Evolutionary conservation across 306 rosid species (phyloP), one percentile per base, ranked within the genome.

Genomic region (Gastrolobium bilobum): DNA sequence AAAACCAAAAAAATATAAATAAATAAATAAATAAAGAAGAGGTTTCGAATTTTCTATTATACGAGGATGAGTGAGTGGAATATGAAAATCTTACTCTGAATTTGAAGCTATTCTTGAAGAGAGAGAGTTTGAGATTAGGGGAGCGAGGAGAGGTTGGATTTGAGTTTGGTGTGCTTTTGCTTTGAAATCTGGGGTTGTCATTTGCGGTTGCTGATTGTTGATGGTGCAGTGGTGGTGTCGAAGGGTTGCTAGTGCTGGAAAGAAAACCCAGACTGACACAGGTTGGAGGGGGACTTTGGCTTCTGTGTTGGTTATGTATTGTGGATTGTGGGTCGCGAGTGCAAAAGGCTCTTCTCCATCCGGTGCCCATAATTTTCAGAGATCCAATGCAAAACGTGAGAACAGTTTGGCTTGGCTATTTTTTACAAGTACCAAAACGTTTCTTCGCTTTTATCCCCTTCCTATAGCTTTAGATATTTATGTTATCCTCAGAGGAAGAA

Each of bases 271-370:
- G 60, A 3, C 92, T 62, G 35, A 76, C 78, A 42, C 92, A 80
- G 65, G 91, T 90, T 4, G 90, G 88, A 44, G 83, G 86, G 0
- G 89, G 76, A 6, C 82, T 85, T 0, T 56, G 82, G 53, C 81
- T 81, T 7, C 53, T 68, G 63, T 31, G 14, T 69, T 83, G 84
- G 8, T 75, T 80, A 57, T 86, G 54, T 1, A 61, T 10, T 56
- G 48, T 61, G 14, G 87, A 77, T 7, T 88, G 90, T 30, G 88
- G 81, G 72, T 89, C 89, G 33, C 90, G 79, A 26, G 91, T 86
- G 89, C 97, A 92, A 58, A 92, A 92, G 4, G 91, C 93, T 82
- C 93, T 86, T 73, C 97, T 87, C 97, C 97, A 92, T 72, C 92
- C 86, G 7, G 88, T 89, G 11, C 90, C 93, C 97, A 92, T 90